Base-by-base conservation (phyloP, 2,329 filamentous ascomycete genomes). In the Intubia oerlemansii region DNA sequence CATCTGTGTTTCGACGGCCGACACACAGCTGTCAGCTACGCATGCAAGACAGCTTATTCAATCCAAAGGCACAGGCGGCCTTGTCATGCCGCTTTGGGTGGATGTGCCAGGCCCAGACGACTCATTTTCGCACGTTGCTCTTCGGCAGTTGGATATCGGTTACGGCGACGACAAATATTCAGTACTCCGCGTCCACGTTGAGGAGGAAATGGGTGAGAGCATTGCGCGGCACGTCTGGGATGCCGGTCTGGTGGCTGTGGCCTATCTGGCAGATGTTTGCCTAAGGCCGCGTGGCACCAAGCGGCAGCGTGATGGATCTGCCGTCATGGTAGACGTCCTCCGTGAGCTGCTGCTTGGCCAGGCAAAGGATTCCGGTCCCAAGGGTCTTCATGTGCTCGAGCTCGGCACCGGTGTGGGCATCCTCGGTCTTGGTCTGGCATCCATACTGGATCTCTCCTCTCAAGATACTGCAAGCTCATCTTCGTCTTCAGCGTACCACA, bases 161-260 rank as follows among this genome's bases (percentile, higher is more conserved):
- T 18, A 22, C 13, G 7, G 22, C 13, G 21, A n/a, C 16, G 10
- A 5, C 5, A 28, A 27, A n/a, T n/a, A n/a, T n/a, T n/a, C n/a
- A n/a, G n/a, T n/a, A n/a, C n/a, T n/a, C n/a, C 32, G 28, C 4
- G 34, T 64, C 7, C 48, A 55, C 17, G 44, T 67, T 5, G 56
- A 62, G 30, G 65, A 69, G 34, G 61, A 66, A 29, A 55, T 68
- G 8, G 63, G 62, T 10, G 62, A 68, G 44, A 66, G 61, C 39
- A 67, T 69, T 31, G 62, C 63, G 1, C 54, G 63, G 3, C 63
- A 68, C 34, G 50, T 68, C 5, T 69, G 64, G 64, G 64, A 69
- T 29, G 62, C 54, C 2, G 64, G 64, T 1, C 46, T 67, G 8
- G 47, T 60, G 5, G 53, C 56, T 1, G 45, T 53, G 2, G 49